Evolutionary conservation across 805 yeast genomes (phyloP).

Genomic region (Zygosaccharomyces gambellarensis): DNA sequence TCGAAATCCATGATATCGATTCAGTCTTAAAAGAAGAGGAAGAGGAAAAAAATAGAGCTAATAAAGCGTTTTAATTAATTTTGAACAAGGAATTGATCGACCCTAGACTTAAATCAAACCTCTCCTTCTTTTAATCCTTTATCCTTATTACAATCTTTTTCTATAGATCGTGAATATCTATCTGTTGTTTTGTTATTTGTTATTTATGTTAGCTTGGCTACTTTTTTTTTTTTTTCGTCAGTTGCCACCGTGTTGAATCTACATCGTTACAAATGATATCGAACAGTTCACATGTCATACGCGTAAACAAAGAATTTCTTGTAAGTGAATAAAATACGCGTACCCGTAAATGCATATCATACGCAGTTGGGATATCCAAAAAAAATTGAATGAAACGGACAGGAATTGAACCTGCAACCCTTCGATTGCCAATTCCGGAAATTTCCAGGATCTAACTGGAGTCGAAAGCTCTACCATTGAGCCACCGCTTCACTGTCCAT

Average conservation of each 20-base stretch:
- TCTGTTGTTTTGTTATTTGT: constrained; percentile 3
- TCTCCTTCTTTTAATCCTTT: constrained; percentile 1
- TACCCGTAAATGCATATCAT: not conserved
- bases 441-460: constrained; percentile 38
- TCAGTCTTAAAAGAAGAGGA: not conserved
- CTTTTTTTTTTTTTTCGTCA: constrained; percentile 1
- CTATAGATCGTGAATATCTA: not conserved
- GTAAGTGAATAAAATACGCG: not conserved
- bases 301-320: not conserved
- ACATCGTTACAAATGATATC: not conserved
- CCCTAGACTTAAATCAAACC: constrained; percentile 1
- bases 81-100: not conserved
- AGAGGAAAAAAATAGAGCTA: not conserved
- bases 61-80: not conserved
- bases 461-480: constrained; percentile 59
- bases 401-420: constrained; percentile 69
- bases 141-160: not conserved
- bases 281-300: not conserved
- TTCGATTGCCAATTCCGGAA: constrained; percentile 40
- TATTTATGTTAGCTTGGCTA: not conserved
- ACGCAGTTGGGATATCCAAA: not conserved
- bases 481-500: constrained; percentile 45
- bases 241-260: constrained; percentile 6
- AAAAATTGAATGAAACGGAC: constrained; percentile 48
- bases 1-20: constrained; percentile 42